Conservation (phyloP, 2,329 filamentous ascomycete genomes). For the Pseudocercospora eumusae region DNA sequence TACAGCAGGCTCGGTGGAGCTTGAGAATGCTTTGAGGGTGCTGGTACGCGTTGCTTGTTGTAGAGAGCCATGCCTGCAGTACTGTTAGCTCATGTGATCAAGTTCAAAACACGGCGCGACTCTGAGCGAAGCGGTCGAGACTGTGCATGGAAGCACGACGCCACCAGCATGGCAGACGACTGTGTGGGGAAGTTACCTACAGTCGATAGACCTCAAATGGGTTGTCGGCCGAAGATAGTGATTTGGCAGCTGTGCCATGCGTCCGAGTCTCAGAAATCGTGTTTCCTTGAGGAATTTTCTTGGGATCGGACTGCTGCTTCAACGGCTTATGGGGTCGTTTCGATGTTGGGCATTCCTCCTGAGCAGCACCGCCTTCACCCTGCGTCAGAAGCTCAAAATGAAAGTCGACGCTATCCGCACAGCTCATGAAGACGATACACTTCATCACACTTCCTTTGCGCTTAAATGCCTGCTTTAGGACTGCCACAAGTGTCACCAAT, state of each 20-base stretch:
- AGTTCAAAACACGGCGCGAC: too few relatives aligned
- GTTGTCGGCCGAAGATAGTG: conserved; percentile 63
- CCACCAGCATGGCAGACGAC: too few relatives aligned
- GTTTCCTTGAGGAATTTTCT: conserved; percentile 46
- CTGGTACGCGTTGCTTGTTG: conserved; percentile 83
- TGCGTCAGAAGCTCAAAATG: conserved; percentile 80
- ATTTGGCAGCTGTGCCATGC: conserved; percentile 44
- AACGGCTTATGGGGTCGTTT: conserved; percentile 27
- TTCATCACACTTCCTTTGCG: conserved; percentile 93
- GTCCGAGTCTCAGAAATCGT: conserved; percentile 51
- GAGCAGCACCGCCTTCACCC: conserved; percentile 37
- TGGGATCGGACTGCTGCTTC: conserved; percentile 27
- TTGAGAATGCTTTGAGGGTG: conserved; percentile 78
- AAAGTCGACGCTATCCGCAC: conserved; percentile 94
- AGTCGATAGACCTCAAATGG: conserved; percentile 79
- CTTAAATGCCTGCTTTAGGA: conserved; percentile 84
- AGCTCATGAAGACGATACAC: conserved; percentile 93
- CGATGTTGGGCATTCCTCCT: conserved; percentile 27
- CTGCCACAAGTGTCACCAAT: conserved; percentile 80
- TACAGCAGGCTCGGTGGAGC: conserved; percentile 72
- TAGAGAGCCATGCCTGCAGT: conserved; percentile 73
- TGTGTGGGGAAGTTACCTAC: not conserved
- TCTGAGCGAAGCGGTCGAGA: too few relatives aligned
- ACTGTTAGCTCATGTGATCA: not conserved
- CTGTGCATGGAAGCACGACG: too few relatives aligned